Base-by-base conservation (phyloP, 805 yeast genomes). In the Teunomyces kruisii region DNA sequence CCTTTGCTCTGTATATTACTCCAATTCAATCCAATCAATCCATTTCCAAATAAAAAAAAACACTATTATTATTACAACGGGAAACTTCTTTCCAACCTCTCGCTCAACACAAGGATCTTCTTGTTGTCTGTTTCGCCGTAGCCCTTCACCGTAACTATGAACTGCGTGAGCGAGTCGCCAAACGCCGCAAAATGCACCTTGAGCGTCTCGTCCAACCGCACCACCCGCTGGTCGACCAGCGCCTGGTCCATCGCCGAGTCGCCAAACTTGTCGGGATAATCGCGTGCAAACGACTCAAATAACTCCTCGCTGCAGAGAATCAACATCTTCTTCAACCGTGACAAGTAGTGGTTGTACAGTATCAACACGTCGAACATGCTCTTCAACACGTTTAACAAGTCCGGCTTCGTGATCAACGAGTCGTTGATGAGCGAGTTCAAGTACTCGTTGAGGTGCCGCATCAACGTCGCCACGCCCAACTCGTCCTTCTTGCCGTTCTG, bases 371-470 rank as follows among this genome's bases (percentile, higher is more conserved):
- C 72, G 46, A 81, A 64, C 45, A 82, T 54, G 40, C 62, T 64
- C 50, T 75, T 72, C 37, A 79, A 54, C 12, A 74, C 63, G 39
- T 72, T 70, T 36, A 84, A 67, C 42, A 84, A 61, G 39, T 70
- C 72, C 14, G 78, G 73, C 45, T 81, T 79, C 1, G 91, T 83
- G 43, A 87, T 68, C 59, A 87, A 72, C 9, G 89, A 80, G 51
- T 84, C 86, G 50, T 80, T 76, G 51, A 88, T 61, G 15, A 83
- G 72, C 2, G 83, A 78, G 57, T 83, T 86, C 48, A 88, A 66
- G 54, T 78, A 83, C 7, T 75, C 68, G 36, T 82, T 79, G 44
- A 86, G 72, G 26, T 64, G 64, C 57, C 22, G 64, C 55, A 46
- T 75, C 79, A 45, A 80, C 72, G 31, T 73, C 67, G 45, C 53